Evolutionary conservation across 2,329 filamentous ascomycete species (phyloP).

Genomic region (Aspergillus sp.): DNA sequence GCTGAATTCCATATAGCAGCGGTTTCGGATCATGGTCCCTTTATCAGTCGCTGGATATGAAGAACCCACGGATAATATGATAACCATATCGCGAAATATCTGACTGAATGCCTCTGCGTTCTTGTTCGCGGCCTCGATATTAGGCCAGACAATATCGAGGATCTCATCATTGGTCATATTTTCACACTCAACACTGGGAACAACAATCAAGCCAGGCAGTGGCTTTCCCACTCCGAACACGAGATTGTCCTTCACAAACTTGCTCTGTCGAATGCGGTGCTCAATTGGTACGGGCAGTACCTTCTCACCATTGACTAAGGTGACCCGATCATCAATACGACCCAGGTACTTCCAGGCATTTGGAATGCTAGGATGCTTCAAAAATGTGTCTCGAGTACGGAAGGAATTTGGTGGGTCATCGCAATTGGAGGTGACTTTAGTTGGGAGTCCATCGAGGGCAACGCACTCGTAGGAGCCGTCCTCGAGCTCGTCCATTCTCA

Average conservation of each 20-base stretch:
- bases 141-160: slow-evolving; percentile 42
- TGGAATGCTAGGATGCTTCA: slow-evolving; percentile 42
- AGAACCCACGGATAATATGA: slow-evolving; percentile 38
- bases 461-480: slow-evolving; percentile 41
- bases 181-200: slow-evolving; percentile 48
- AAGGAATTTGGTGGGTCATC: slow-evolving; percentile 56
- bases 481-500: slow-evolving; percentile 41
- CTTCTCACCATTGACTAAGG: slow-evolving; percentile 50
- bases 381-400: slow-evolving; percentile 56
- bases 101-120: slow-evolving; percentile 31
- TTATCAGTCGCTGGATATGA: slow-evolving; percentile 57
- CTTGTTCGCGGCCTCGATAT: slow-evolving; percentile 39
- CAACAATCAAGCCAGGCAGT: slow-evolving; percentile 55
- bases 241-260: slow-evolving; percentile 55
- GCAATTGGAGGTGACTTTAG: slow-evolving; percentile 48
- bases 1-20: slow-evolving; percentile 51
- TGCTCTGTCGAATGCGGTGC: slow-evolving; percentile 51
- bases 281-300: slow-evolving; percentile 51
- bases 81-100: slow-evolving; percentile 45
- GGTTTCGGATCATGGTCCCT: slow-evolving; percentile 56
- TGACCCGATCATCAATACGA: slow-evolving; percentile 47
- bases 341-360: slow-evolving; percentile 47
- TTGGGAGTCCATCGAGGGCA: slow-evolving; percentile 35
- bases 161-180: slow-evolving; percentile 46
- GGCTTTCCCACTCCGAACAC: slow-evolving; percentile 57